A percentile compares a stretch with the other conserved stretches of the same genome.
These are phyloP conservation scores for Blastocystis sp. DNA, from an alignment of 352 stramenopile genomes.

Conservation along the genomic window DNA sequence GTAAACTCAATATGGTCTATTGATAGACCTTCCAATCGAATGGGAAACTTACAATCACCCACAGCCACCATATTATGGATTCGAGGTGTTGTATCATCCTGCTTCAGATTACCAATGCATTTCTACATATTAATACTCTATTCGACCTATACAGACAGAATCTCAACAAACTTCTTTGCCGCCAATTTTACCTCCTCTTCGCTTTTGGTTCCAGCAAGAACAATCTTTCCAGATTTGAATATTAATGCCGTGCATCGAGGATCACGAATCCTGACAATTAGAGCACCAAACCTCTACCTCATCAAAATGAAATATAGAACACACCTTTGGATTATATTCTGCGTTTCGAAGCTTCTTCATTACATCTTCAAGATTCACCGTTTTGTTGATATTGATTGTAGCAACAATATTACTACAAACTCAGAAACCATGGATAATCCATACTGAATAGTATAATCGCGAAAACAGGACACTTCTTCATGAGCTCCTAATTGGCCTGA, in stretches of 20 bases:
- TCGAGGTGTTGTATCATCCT: constrained; percentile 83
- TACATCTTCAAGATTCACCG: constrained; percentile 93
- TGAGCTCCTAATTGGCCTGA: not conserved
- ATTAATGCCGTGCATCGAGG: constrained; percentile 95
- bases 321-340: constrained; percentile 96
- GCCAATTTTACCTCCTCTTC: constrained; percentile 72
- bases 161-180: constrained; percentile 72
- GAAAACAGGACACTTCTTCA: not conserved
- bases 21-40: constrained; percentile 92
- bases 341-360: constrained; percentile 92
- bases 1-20: constrained; percentile 67
- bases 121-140: constrained; percentile 35
- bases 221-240: constrained; percentile 89
- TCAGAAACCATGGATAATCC: not conserved
- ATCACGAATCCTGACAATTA: constrained; percentile 89
- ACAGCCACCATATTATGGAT: constrained; percentile 97
- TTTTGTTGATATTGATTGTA: constrained; percentile 88
- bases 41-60: constrained; percentile 93
- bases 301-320: not conserved
- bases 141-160: constrained; percentile 73
- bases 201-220: constrained; percentile 74
- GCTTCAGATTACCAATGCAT: constrained; percentile 66
- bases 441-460: constrained; percentile 44
- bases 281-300: constrained; percentile 85
- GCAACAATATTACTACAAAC: constrained; percentile 85